Percentiles rank a stretch among this genome's conserved stretches.
These are phyloP conservation scores for Lathyrus oleraceus DNA, from an alignment of 306 rosid species.

Conservation along the genomic window DNA sequence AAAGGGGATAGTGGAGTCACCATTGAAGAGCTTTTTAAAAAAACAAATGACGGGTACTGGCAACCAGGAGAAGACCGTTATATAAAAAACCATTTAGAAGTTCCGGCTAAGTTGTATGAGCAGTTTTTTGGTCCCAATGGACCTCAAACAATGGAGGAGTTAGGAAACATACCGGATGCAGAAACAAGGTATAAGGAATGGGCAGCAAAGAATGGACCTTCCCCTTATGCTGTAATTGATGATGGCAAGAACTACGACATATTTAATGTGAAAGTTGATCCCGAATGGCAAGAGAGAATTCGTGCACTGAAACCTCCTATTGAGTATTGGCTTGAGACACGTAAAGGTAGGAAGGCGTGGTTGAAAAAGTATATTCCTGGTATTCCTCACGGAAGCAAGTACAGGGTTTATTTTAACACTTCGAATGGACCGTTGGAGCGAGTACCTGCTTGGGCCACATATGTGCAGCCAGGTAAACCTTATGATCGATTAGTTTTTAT, in stretches of 20 bases:
- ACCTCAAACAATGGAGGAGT: slow-evolving; percentile 82
- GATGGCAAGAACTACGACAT: slow-evolving; percentile 82
- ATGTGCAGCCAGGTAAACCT: slow-evolving; percentile 85
- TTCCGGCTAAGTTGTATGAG: slow-evolving; percentile 85
- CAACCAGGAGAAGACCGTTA: slow-evolving; percentile 92
- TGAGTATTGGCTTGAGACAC: slow-evolving; percentile 86
- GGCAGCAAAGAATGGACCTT: slow-evolving; percentile 68
- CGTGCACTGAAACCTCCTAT: slow-evolving; percentile 73
- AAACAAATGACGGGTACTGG: slow-evolving; percentile 86
- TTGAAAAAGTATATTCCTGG: slow-evolving; percentile 76
- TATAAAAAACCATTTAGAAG: slow-evolving; percentile 68
- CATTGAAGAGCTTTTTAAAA: slow-evolving; percentile 75
- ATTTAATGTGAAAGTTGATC: slow-evolving; percentile 66
- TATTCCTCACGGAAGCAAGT: slow-evolving; percentile 94
- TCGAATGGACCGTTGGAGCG: slow-evolving; percentile 87
- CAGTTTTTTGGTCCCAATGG: slow-evolving; percentile 96
- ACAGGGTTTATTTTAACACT: slow-evolving; percentile 94
- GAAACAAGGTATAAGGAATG: slow-evolving; percentile 85
- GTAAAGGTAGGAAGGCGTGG: slow-evolving; percentile 97
- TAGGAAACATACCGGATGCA: slow-evolving; percentile 83
- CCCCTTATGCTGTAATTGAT: slow-evolving; percentile 75
- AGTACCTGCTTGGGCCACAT: slow-evolving; percentile 99
- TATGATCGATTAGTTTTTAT: neutral
- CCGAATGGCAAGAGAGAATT: slow-evolving; percentile 61
- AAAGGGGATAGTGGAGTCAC: slow-evolving; percentile 93